phyloP scores from a whole-genome alignment of 306 rosid species.

The Corylus heterophylla region DNA sequence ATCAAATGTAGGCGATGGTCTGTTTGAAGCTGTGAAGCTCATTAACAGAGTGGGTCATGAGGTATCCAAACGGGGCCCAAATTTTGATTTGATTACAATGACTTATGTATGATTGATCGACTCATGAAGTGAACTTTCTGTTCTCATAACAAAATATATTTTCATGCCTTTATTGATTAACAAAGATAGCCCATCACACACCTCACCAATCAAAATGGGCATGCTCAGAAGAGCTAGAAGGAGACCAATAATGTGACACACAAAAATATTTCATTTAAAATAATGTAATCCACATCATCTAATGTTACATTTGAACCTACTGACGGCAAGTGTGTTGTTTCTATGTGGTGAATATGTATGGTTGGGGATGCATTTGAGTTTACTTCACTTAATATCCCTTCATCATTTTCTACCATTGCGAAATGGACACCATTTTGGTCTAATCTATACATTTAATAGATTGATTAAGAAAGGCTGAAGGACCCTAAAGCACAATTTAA shows the following conservation, averaged over 20 bases:
- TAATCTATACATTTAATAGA: too few species aligned
- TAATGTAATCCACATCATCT: too few species aligned
- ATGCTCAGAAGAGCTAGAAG: not conserved
- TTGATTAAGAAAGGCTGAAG: too few species aligned
- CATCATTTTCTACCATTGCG: too few species aligned
- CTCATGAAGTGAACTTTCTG: not conserved
- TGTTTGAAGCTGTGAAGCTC: constrained; percentile 40
- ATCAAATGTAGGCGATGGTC: constrained; percentile 26
- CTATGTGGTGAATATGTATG: not conserved
- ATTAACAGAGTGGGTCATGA: constrained; percentile 45
- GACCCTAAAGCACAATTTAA: too few species aligned
- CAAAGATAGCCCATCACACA: not conserved
- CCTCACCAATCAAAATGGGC: not conserved
- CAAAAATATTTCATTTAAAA: too few species aligned
- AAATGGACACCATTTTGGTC: too few species aligned
- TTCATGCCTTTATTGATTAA: not conserved
- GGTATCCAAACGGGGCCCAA: constrained; percentile 38
- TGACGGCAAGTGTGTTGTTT: not conserved
- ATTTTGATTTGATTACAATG: constrained; percentile 30
- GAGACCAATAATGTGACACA: too few species aligned
- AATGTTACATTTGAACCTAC: too few species aligned
- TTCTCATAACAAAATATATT: too few species aligned
- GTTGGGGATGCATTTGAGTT: not conserved
- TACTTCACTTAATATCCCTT: not conserved
- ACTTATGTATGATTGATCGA: not conserved